Conservation (phyloP, 2,329 filamentous ascomycete species). For the Dendrostoma leiphaemia region DNA sequence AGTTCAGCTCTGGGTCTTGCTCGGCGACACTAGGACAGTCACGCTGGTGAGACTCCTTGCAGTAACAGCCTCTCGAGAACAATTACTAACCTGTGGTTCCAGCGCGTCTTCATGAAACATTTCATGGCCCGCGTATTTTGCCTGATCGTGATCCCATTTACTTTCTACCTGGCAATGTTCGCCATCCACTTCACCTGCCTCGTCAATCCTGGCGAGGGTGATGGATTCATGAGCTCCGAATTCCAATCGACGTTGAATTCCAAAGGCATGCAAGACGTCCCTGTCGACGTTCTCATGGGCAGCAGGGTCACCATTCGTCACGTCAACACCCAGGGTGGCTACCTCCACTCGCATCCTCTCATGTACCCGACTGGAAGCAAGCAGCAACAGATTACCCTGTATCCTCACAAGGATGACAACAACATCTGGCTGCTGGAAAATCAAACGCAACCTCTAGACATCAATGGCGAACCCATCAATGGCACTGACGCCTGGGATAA, state of each 20-base stretch:
- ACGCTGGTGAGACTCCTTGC: conserved; percentile 46
- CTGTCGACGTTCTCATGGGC: conserved; percentile 87
- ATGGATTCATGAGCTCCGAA: conserved; percentile 99
- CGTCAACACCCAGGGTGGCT: conserved; percentile 95
- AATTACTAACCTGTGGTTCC: background rate
- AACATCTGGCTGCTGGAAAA: conserved; percentile 95
- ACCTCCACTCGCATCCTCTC: conserved; percentile 91
- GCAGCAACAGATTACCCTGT: conserved; percentile 97
- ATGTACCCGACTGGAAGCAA: conserved; percentile 99
- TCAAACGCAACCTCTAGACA: conserved; percentile 83
- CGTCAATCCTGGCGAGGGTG: conserved; percentile 91
- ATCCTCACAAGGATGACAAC: conserved; percentile 99
- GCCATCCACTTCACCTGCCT: conserved; percentile 94
- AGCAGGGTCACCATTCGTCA: conserved; percentile 85
- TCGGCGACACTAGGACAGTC: conserved; percentile 85
- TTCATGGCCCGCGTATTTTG: conserved; percentile 89
- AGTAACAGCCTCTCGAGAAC: background rate
- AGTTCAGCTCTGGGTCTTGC: conserved; percentile 90
- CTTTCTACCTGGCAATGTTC: conserved; percentile 97
- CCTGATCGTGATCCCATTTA: conserved; percentile 81
- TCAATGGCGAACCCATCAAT: conserved; percentile 72
- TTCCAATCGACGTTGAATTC: conserved; percentile 97
- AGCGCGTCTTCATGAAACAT: conserved; percentile 88
- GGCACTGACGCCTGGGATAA: conserved; percentile 84
- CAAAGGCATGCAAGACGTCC: conserved; percentile 93